Evolutionary conservation across 768 basidiomycete species (phyloP), one percentile per base, ranked within the genome.

Genomic region (Mycena chlorophos): DNA sequence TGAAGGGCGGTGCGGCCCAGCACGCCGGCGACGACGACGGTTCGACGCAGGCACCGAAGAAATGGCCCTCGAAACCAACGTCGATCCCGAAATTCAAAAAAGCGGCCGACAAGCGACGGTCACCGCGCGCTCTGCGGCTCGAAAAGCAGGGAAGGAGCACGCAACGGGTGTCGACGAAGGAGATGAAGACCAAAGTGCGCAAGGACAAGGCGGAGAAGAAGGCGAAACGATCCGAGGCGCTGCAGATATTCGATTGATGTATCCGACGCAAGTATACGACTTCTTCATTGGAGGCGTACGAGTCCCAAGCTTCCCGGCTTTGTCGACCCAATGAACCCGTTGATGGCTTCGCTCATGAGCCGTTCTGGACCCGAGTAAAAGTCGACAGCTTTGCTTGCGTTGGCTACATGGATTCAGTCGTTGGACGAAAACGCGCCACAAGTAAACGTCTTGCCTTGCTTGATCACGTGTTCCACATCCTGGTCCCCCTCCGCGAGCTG

Each of bases 161-260:
- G 45, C 14, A 34, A 17, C 31, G 10, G 10, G 10, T 17, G 8
- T 17, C 31, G 31, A 34, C 10, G 10, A 34, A 25, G 45, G 12
- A 28, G 25, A 42, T 5, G 5, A 46, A 26, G 26, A 25, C 12
- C 8, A 46, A 46, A 28, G 45, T 5, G 40, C 8, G 20, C 5
- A 14, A 22, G 8, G 40, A 14, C 14, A 42, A 42, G 40, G 40
- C 8, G 6, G 22, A 42, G 6, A 12, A 12, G 6, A 42, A 42
- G 40, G 40, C 14, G 40, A 42, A 6, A 42, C 13, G 22, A 20
- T 26, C 19, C 13, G 54, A 60, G 42, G 53, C 58, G 3, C 54
- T 61, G 28, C 30, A 62, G 54, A 58, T 62, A 52, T 62, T 58
- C 43, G 60, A 62, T 43, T 62, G 45, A 51, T 5, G 29, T 34